These are phyloP conservation scores for Candolleomyces eurysporus DNA, from an alignment of 768 basidiomycete genomes.

Conservation along the genomic window DNA sequence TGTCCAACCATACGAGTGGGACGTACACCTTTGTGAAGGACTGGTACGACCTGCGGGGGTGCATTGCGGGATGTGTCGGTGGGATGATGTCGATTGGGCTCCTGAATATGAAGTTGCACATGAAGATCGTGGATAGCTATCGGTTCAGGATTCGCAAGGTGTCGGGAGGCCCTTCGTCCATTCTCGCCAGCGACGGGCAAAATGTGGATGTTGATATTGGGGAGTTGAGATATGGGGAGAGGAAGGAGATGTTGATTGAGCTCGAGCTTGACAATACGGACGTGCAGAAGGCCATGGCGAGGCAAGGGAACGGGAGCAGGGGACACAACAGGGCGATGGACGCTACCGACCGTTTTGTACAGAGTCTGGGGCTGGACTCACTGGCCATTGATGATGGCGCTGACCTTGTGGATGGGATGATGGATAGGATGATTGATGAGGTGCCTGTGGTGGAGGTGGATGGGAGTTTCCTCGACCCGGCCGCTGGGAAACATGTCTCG, in stretches of 20 bases:
- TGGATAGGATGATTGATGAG: conserved; percentile 97
- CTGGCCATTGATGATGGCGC: conserved; percentile 68
- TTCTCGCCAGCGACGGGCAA: conserved; percentile 88
- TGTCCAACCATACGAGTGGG: conserved; percentile 96
- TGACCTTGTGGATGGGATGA: conserved; percentile 86
- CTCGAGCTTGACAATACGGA: conserved; percentile 87
- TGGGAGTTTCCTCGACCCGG: conserved; percentile 92
- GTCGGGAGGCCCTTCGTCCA: conserved; percentile 82
- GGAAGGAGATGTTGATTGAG: conserved; percentile 96
- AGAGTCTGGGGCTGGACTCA: conserved; percentile 79
- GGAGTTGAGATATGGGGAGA: conserved; percentile 93
- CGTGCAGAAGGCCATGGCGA: conserved; percentile 34
- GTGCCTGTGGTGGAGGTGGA: conserved; percentile 96
- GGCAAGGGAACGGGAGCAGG: conserved; percentile 12
- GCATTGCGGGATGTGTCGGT: conserved; percentile 91
- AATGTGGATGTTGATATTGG: conserved; percentile 95
- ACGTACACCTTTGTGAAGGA: conserved; percentile 98
- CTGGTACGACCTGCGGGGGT: conserved; percentile 93
- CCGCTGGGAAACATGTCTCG: conserved; percentile 77
- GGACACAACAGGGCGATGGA: conserved; percentile 47
- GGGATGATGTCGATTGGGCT: conserved; percentile 96
- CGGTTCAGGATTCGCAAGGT: conserved; percentile 95
- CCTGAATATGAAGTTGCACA: conserved; percentile 91
- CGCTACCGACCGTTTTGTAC: conserved; percentile 88
- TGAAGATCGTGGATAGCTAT: conserved; percentile 87